Base-by-base conservation (phyloP, 768 basidiomycete genomes). In the Lactarius sanguifluus region DNA sequence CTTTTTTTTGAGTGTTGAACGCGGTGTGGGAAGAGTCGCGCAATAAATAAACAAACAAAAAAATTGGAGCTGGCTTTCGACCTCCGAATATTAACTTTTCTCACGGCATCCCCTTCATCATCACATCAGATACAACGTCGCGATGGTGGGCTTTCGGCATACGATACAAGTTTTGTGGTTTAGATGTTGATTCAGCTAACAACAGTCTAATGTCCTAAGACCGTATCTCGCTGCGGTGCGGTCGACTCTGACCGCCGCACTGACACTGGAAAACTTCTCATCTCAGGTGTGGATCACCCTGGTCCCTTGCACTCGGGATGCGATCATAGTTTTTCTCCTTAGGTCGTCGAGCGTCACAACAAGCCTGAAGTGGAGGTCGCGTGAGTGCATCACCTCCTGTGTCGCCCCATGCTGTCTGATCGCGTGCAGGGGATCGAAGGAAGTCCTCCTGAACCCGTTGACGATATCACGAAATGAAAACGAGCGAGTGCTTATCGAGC, bases 321-420 rank as follows among this genome's bases (percentile, higher is more conserved):
- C 54, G 64, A 72, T 72, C 68, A 71, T 72, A 59, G 36, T 20
- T 47, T 38, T 65, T 41, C 43, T 67, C 57, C 63, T 41, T 75
- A 96, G 93, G 89, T 97, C 66, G 96, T 98, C 60, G 96, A 98
- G 77, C 82, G 96, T 57, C 96, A 98, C 80, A 98, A 98, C 77
- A 94, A 95, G 72, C 96, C 96, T 59, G 96, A 98, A 76, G 87
- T 98, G 15, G 96, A 98, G 78, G 87, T 87, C 38, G 83, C 83
- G 96, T 95, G 61, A 60, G 77, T 28, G 32, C 15, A 63, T 32
- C 9, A 38, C 7, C 4, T 15, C 34, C 5, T n/a, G 30, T 28
- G 7, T 61, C 59, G 8, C 38, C 52, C 28, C 34, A 23, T 38
- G 38, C 38, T 41, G 25, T 62, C 61, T 62, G 65, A 66, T 34